These are phyloP conservation scores for Xylaria sp. DNA, from an alignment of 2,329 filamentous ascomycete genomes.

Conservation along the genomic window DNA sequence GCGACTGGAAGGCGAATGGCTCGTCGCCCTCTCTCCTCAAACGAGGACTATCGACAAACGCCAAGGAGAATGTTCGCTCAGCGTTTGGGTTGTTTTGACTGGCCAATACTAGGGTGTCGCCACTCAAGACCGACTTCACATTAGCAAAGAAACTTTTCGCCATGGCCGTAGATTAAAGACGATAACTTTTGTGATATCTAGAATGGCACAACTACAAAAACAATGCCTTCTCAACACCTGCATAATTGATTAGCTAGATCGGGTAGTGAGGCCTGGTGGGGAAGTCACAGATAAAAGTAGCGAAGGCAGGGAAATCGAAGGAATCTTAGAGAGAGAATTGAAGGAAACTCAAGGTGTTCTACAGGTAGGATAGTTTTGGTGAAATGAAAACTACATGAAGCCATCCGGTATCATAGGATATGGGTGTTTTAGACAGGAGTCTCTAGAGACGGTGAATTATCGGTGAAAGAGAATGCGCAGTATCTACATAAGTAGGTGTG, in stretches of 20 bases:
- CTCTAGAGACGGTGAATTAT: not conserved
- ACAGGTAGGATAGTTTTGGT: not conserved
- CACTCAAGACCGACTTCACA: slow-evolving; percentile 94
- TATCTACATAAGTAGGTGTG: not conserved
- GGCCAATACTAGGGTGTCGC: slow-evolving; percentile 88
- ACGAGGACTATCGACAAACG: slow-evolving; percentile 90
- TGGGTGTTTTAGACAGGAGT: not conserved
- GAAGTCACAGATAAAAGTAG: not conserved
- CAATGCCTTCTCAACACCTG: slow-evolving; percentile 38
- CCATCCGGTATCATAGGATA: not conserved
- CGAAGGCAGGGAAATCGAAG: not conserved
- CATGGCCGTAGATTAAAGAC: slow-evolving; percentile 55
- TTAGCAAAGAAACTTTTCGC: slow-evolving; percentile 70
- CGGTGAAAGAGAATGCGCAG: not conserved
- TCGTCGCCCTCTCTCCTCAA: slow-evolving; percentile 91
- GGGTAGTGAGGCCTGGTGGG: not conserved
- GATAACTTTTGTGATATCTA: slow-evolving; percentile 42
- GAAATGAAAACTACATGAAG: not conserved
- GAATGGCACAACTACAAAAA: slow-evolving; percentile 39
- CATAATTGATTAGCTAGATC: slow-evolving; percentile 34
- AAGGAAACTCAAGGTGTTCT: not conserved
- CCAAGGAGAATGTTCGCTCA: slow-evolving; percentile 89
- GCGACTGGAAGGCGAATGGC: slow-evolving; percentile 91
- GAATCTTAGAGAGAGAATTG: not conserved
- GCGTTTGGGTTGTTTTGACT: slow-evolving; percentile 82